Conservation (phyloP, 225 moss, liverwort and hornwort species). For the Straminergon stramineum region DNA sequence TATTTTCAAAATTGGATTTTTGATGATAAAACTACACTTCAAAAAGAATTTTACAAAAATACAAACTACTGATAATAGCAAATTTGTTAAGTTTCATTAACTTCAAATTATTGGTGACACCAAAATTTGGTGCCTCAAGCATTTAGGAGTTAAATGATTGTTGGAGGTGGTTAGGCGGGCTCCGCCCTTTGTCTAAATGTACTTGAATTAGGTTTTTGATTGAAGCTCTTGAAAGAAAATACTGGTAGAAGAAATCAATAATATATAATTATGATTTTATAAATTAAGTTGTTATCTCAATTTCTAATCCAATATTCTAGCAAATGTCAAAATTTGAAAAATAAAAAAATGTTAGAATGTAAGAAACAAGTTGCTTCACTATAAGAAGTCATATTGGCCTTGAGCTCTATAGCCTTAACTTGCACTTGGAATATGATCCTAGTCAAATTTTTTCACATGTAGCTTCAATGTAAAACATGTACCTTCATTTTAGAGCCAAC, state of each 20-base stretch:
- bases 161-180: no score
- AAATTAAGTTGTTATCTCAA: neutral
- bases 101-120: no score
- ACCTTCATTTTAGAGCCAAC: fast-evolving
- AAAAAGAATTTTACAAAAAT: no score
- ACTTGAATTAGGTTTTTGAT: neutral
- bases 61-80: no score
- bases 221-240: neutral
- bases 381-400: fast-evolving
- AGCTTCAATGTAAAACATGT: neutral
- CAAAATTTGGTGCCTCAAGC: no score
- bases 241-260: no score
- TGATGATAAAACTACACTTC: no score
- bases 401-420: neutral
- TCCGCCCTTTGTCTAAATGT: no score
- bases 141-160: no score
- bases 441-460: neutral
- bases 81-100: no score
- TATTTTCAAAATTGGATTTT: no score
- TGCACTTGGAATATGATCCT: neutral
- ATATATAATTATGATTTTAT: fast-evolving
- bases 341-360: neutral
- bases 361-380: neutral
- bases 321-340: neutral
- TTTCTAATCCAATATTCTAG: neutral